phyloP scores from a whole-genome alignment of 75 land plant genomes.

The Cupressus sempervirens region DNA sequence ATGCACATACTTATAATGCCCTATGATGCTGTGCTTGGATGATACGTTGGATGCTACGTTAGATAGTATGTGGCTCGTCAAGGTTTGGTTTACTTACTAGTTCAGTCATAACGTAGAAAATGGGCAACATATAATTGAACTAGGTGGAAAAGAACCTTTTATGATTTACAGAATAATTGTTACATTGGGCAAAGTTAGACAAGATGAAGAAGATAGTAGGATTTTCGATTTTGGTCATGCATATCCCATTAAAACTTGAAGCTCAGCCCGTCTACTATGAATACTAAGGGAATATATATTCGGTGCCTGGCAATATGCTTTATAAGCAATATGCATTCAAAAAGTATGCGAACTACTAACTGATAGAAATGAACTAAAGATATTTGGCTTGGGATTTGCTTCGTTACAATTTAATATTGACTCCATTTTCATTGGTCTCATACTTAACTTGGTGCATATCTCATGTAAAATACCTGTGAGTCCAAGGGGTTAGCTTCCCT shows the following conservation, averaged over 20 bases:
- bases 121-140: background rate
- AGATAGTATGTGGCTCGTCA: background rate
- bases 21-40: no score
- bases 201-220: background rate
- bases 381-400: background rate
- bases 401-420: background rate
- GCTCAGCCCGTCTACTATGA: background rate
- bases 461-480: conserved; percentile 54
- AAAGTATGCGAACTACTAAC: background rate
- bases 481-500: conserved; percentile 88
- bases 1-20: background rate
- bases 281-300: background rate
- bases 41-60: no score
- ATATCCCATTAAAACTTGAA: background rate
- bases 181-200: background rate
- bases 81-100: background rate
- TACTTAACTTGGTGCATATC: background rate
- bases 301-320: background rate
- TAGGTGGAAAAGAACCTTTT: background rate
- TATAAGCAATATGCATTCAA: background rate
- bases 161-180: background rate
- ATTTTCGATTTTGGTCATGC: background rate
- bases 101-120: background rate
- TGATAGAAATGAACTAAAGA: background rate
- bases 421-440: background rate